Conservation (phyloP, 1,139 yeast species). For the Debaryomyces nepalensis region DNA sequence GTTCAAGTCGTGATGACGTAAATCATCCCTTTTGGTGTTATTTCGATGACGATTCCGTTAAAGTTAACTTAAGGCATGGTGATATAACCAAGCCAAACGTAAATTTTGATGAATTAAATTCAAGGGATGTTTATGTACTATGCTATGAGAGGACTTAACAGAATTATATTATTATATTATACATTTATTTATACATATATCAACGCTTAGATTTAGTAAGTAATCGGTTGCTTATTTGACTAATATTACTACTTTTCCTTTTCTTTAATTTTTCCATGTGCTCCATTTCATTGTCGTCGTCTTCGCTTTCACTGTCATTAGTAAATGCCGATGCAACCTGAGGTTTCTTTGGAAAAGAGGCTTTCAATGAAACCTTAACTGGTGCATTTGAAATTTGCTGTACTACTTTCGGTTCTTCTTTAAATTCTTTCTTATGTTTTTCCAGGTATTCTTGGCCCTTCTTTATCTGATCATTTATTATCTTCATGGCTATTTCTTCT, state of each 20-base stretch:
- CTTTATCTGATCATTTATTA: constrained; percentile 58
- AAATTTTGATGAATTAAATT: constrained; percentile 43
- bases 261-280: constrained; percentile 1
- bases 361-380: constrained; percentile 16
- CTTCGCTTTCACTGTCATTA: constrained; percentile 16
- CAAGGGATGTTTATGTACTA: constrained; percentile 73
- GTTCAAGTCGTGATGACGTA: constrained; percentile 28
- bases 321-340: constrained; percentile 15
- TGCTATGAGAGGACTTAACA: constrained; percentile 58
- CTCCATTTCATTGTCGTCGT: constrained; percentile 9
- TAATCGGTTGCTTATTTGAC: constrained; percentile 12
- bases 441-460: constrained; percentile 36
- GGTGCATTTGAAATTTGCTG: constrained; percentile 13
- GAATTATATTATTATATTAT: constrained; percentile 2
- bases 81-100: constrained; percentile 37
- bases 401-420: constrained; percentile 14
- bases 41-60: constrained; percentile 72
- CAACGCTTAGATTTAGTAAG: constrained; percentile 6
- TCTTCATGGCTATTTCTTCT: constrained; percentile 34
- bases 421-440: constrained; percentile 15
- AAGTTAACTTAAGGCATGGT: constrained; percentile 53
- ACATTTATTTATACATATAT: not conserved
- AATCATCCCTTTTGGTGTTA: constrained; percentile 60
- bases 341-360: constrained; percentile 7
- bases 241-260: constrained; percentile 8